These are phyloP conservation scores for Cephaloascus albidus DNA, from an alignment of 805 yeast species.

Conservation along the genomic window DNA sequence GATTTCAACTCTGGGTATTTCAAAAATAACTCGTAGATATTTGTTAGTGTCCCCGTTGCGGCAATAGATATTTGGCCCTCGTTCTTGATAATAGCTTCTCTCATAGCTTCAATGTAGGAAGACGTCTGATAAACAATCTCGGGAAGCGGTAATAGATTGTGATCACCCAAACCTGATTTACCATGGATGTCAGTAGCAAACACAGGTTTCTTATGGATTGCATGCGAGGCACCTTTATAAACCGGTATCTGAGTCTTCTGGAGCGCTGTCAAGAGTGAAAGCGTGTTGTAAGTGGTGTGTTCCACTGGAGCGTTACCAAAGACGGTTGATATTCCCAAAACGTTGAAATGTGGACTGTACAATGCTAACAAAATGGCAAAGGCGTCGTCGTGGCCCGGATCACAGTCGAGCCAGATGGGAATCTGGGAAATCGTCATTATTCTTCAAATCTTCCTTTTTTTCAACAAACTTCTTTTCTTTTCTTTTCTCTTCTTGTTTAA, in stretches of 20 bases:
- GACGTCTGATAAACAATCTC: constrained; percentile 13
- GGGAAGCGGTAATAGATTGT: constrained; percentile 46
- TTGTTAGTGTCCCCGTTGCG: constrained; percentile 75
- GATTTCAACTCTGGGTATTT: constrained; percentile 43
- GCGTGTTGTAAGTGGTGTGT: constrained; percentile 60
- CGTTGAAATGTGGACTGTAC: constrained; percentile 45
- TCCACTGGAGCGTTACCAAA: constrained; percentile 62
- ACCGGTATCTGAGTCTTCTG: constrained; percentile 46
- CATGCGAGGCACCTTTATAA: constrained; percentile 53
- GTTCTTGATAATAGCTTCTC: constrained; percentile 29
- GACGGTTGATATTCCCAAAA: constrained; percentile 67
- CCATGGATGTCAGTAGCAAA: constrained; percentile 68
- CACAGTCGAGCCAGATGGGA: constrained; percentile 87
- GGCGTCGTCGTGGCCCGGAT: constrained; percentile 88
- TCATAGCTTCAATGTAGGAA: constrained; percentile 25
- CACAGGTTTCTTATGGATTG: constrained; percentile 39
- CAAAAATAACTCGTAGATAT: constrained; percentile 47
- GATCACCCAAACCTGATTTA: constrained; percentile 69
- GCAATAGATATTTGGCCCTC: constrained; percentile 47
- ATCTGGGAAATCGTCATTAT: constrained; percentile 12
- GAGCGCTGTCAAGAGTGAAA: constrained; percentile 57
- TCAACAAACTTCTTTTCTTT: no score
- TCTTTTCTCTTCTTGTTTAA: no score
- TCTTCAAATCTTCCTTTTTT: no score
- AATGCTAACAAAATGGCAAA: constrained; percentile 61